These are phyloP conservation scores for Blastobotrys muscicola DNA, from an alignment of 805 yeast genomes.

Conservation along the genomic window DNA sequence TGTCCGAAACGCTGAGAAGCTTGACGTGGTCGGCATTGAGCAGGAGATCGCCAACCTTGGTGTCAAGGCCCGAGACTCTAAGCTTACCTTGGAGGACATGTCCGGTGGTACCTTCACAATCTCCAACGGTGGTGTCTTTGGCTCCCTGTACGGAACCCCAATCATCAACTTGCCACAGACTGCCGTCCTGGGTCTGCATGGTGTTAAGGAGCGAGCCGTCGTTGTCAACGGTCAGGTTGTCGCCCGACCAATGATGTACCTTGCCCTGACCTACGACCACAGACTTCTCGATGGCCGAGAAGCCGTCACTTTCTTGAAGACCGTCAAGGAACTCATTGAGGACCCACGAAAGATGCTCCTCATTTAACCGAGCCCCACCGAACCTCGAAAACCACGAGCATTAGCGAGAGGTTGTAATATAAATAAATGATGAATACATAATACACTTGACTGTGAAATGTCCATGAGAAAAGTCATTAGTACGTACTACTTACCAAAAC, in stretches of 20 bases:
- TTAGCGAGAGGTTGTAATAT: neutral
- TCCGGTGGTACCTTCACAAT: conserved; percentile 99
- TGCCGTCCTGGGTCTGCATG: conserved; percentile 95
- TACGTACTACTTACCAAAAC: neutral
- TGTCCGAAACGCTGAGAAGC: conserved; percentile 91
- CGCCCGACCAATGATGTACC: conserved; percentile 98
- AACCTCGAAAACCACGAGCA: neutral
- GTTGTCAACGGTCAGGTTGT: conserved; percentile 94
- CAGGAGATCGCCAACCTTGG: conserved; percentile 74
- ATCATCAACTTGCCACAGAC: conserved; percentile 97
- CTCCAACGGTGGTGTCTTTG: conserved; percentile 98
- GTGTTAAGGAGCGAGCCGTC: conserved; percentile 95
- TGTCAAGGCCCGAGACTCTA: conserved; percentile 92
- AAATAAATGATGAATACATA: neutral
- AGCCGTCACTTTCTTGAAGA: conserved; percentile 94
- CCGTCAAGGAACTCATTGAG: conserved; percentile 93
- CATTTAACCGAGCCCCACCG: conserved; percentile 12
- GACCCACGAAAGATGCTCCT: conserved; percentile 98
- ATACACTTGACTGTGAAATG: neutral
- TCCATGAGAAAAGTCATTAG: neutral
- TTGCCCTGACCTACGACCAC: conserved; percentile 97
- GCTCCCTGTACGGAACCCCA: conserved; percentile 96
- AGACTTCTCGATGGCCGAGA: conserved; percentile 98
- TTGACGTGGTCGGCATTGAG: conserved; percentile 82
- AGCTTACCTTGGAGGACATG: conserved; percentile 95